Base-by-base conservation (phyloP, 202 grass and related monocot genomes). In the Brachypodium distachyon region DNA sequence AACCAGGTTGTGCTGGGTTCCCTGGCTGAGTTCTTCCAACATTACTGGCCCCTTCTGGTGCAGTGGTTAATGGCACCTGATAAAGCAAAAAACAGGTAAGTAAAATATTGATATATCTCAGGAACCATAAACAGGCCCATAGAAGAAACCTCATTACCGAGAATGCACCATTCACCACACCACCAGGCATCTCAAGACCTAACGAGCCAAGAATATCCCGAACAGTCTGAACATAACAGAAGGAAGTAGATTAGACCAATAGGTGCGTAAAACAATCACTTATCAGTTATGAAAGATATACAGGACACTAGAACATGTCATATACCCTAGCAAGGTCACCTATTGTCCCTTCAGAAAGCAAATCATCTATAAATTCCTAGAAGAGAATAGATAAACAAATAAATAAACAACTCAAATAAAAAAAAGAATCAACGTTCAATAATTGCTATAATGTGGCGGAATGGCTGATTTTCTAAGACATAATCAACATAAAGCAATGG, bases 171-270 rank as follows among this genome's bases (percentile, higher is more conserved):
- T 86, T 83, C 34, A 81, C 34, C 37, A 80, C 73, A 70, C 81
- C 87, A 61, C 46, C 81, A 69, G 91, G 85, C 73, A 92, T 83
- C 11, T 69, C 91, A 59, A 80, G 58, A 32, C 90, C 83, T 29
- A 94, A 56, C 84, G 88, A 82, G 77, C 91, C 86, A 80, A 94
- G 84, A 81, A 97, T 68, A 69, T 93, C 86, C 13, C 53, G 84
- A 82, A 97, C 79, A 80, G 80, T 86, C 91, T 96, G 79, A 47
- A 85, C 61, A 78, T 49, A 67, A 39, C 21, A 19, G 51, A 73
- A 82, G 14, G 19, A 18, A 10, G 19, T 17, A 28, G 4, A 16
- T 52, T 9, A 23, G 12, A 67, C 66, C 9, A 43, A 61, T 33
- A 23, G 8, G 48, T 29, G 57, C 70, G n/a, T 40, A 16, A 19